These are phyloP conservation scores for Penicillium sumatraense DNA, from an alignment of 2,329 filamentous ascomycete genomes.

Conservation along the genomic window DNA sequence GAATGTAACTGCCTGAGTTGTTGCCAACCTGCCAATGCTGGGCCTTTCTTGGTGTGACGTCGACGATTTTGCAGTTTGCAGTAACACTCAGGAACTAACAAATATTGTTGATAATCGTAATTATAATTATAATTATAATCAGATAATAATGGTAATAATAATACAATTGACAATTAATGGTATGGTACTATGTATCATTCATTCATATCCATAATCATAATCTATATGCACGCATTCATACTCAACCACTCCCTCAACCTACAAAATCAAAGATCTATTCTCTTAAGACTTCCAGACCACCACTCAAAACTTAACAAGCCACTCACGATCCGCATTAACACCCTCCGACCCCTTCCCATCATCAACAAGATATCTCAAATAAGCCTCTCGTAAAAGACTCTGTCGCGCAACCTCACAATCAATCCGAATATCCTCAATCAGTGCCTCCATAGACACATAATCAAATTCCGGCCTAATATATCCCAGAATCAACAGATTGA, in stretches of 20 bases:
- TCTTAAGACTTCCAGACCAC: neutral
- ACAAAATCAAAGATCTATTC: too few species aligned
- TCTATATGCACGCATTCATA: constrained; percentile 1
- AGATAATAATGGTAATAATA: too few species aligned
- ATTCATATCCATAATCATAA: neutral
- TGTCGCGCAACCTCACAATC: constrained; percentile 82
- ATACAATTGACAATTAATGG: too few species aligned
- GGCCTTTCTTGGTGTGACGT: constrained; percentile 16
- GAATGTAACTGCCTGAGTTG: constrained; percentile 12
- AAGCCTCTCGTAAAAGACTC: constrained; percentile 72
- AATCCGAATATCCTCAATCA: constrained; percentile 84
- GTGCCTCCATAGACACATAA: constrained; percentile 79
- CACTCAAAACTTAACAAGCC: constrained; percentile 38
- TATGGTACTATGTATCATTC: too few species aligned
- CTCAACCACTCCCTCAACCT: neutral
- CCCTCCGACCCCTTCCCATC: constrained; percentile 33
- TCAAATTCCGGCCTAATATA: constrained; percentile 90
- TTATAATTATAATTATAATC: too few species aligned
- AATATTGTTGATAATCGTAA: too few species aligned
- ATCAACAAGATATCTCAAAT: constrained; percentile 48
- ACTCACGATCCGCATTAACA: constrained; percentile 36
- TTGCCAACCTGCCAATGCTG: constrained; percentile 21
- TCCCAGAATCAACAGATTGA: constrained; percentile 80
- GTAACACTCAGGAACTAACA: too few species aligned
- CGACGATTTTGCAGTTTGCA: constrained; percentile 12